A percentile compares a stretch with the other conserved stretches of the same genome.
Conservation (phyloP, 352 stramenopile genomes). For the Lagenidium giganteum region DNA sequence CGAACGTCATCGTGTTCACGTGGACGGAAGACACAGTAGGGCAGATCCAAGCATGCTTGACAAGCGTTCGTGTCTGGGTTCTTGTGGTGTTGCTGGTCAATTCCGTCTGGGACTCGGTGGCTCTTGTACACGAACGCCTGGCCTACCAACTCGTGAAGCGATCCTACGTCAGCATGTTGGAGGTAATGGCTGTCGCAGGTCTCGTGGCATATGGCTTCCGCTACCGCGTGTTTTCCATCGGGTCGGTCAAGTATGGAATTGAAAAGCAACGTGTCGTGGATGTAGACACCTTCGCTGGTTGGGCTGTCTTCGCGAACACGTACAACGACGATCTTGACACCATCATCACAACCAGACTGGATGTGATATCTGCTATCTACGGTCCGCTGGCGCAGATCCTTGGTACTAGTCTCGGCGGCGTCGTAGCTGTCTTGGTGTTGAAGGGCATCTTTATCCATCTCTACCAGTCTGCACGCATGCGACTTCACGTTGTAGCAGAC, state of each 20-base stretch:
- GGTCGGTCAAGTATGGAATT: conserved; percentile 24
- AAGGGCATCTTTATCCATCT: conserved; percentile 8
- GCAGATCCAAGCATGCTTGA: conserved; percentile 22
- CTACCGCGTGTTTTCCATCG: conserved; percentile 20
- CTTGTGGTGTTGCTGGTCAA: conserved; percentile 34
- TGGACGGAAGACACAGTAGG: conserved; percentile 23
- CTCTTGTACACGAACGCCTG: conserved; percentile 21
- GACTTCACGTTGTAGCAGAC: no score
- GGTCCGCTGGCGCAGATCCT: conserved; percentile 27
- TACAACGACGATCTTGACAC: conserved; percentile 48
- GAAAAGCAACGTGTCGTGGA: conserved; percentile 34
- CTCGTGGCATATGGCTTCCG: conserved; percentile 23
- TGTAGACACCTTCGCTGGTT: conserved; percentile 21
- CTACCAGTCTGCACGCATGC: no score
- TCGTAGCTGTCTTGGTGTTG: conserved; percentile 11
- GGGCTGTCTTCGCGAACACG: conserved; percentile 29
- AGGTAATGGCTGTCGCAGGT: conserved; percentile 29
- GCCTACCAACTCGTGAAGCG: conserved; percentile 35
- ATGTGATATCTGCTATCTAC: conserved; percentile 24
- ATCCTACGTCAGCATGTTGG: conserved; percentile 30
- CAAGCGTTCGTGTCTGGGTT: conserved; percentile 42
- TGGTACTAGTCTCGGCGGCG: conserved; percentile 18
- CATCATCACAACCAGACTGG: conserved; percentile 21
- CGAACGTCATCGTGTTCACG: conserved; percentile 38
- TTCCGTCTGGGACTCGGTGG: conserved; percentile 27